A percentile compares a stretch with the other conserved stretches of the same genome.
phyloP scores from a whole-genome alignment of 257 asterid species.

The Solanum habrochaites region DNA sequence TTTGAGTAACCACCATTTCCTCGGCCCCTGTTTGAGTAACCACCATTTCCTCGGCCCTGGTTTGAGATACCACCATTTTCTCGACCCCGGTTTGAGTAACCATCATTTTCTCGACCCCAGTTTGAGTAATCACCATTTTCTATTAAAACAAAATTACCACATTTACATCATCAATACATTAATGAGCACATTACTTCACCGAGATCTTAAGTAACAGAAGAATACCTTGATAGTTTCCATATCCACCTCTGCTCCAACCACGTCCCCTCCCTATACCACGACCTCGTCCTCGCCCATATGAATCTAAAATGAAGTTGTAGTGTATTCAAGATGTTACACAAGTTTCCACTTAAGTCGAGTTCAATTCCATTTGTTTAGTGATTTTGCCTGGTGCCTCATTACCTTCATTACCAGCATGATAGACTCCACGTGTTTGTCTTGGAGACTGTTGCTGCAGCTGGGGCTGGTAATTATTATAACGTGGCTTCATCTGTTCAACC shows the following conservation, averaged over 20 bases:
- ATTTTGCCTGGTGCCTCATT: not conserved
- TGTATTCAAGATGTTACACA: not conserved
- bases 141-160: not conserved
- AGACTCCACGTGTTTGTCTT: constrained; percentile 43
- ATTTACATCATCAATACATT: not conserved
- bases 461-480: constrained; percentile 39
- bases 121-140: constrained; percentile 40
- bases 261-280: constrained; percentile 90
- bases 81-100: not conserved
- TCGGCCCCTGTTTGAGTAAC: constrained; percentile 5
- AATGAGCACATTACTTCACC: not conserved
- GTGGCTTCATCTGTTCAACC: constrained; percentile 38
- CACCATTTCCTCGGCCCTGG: constrained; percentile 25
- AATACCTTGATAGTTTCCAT: constrained; percentile 26
- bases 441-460: constrained; percentile 45
- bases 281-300: constrained; percentile 76
- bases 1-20: constrained; percentile 39
- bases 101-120: constrained; percentile 24
- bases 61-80: constrained; percentile 34
- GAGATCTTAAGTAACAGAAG: not conserved
- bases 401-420: constrained; percentile 58
- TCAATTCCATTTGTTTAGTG: not conserved
- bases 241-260: constrained; percentile 90
- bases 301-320: constrained; percentile 24
- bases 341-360: not conserved